These are phyloP conservation scores for Zopfia rhizophila DNA, from an alignment of 2,329 filamentous ascomycete species.

Conservation along the genomic window DNA sequence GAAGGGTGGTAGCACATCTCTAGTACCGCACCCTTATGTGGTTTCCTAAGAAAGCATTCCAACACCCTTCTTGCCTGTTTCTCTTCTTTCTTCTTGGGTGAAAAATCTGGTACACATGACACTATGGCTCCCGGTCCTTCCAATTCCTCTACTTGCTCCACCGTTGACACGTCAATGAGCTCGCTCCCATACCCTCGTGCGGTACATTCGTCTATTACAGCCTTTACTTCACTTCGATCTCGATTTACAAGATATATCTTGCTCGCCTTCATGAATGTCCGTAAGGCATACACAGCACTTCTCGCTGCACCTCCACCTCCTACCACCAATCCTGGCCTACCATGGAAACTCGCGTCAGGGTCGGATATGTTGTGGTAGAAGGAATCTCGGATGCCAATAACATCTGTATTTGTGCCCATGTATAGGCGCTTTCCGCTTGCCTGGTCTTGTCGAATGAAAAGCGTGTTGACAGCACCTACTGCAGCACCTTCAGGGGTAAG, in stretches of 20 bases:
- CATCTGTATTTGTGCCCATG: conserved; percentile 84
- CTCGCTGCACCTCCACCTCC: conserved; percentile 84
- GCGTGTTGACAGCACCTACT: conserved; percentile 82
- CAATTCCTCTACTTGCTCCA: conserved; percentile 68
- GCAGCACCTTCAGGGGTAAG: conserved; percentile 77
- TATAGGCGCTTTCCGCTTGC: conserved; percentile 62
- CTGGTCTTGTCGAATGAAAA: conserved; percentile 69
- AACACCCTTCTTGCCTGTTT: conserved; percentile 66
- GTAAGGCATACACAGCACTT: conserved; percentile 78
- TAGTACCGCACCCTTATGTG: conserved; percentile 73
- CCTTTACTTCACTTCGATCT: conserved; percentile 72
- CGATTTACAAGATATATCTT: conserved; percentile 82
- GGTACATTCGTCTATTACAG: conserved; percentile 72
- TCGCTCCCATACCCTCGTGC: conserved; percentile 68
- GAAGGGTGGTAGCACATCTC: conserved; percentile 87
- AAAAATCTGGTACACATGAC: conserved; percentile 79
- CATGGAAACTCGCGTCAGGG: conserved; percentile 62
- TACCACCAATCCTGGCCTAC: conserved; percentile 75
- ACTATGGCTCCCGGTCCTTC: conserved; percentile 74
- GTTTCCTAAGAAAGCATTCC: conserved; percentile 60
- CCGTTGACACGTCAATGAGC: conserved; percentile 70
- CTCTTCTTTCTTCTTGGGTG: conserved; percentile 74
- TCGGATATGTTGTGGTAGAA: conserved; percentile 63
- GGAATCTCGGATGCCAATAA: conserved; percentile 78
- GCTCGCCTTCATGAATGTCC: conserved; percentile 73